Conservation (phyloP, 495 filamentous ascomycete species). For the Talaromyces proteolyticus region DNA sequence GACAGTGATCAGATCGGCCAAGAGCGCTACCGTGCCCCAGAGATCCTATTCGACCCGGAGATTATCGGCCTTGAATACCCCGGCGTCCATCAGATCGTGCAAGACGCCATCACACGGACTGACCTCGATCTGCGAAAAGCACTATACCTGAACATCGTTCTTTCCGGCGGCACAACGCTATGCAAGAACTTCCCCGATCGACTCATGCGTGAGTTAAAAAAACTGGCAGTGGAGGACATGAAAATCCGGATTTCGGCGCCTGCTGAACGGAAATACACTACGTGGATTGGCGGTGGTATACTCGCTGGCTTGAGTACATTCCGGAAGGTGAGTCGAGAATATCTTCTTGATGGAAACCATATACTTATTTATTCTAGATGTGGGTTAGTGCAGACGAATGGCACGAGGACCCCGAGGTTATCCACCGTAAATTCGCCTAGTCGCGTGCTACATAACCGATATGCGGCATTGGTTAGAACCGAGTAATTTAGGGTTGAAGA, state of each 20-base stretch:
- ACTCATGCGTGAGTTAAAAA: constrained; percentile 84
- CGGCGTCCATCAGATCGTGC: constrained; percentile 94
- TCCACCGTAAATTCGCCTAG: constrained; percentile 92
- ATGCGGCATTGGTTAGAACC: too few species aligned
- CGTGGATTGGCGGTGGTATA: constrained; percentile 98
- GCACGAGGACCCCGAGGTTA: constrained; percentile 98
- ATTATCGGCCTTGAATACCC: constrained; percentile 96
- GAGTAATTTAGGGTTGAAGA: background rate
- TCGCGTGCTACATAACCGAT: background rate
- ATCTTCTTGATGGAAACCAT: background rate
- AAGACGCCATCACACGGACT: constrained; percentile 93
- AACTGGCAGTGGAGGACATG: constrained; percentile 96
- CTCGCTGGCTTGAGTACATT: constrained; percentile 96
- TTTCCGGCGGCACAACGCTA: constrained; percentile 91
- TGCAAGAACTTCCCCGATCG: constrained; percentile 94
- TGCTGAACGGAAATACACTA: constrained; percentile 95
- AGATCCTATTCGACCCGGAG: constrained; percentile 97
- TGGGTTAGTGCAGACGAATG: constrained; percentile 98
- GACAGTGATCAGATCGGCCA: constrained; percentile 57
- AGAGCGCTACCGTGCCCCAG: constrained; percentile 91
- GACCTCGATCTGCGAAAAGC: constrained; percentile 94
- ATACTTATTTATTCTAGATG: constrained; percentile 59
- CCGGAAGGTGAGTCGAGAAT: constrained; percentile 66
- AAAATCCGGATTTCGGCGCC: constrained; percentile 98
- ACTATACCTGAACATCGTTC: constrained; percentile 91